phyloP scores from a whole-genome alignment of 78 protist species.

The Anaeramoeba ignava region DNA sequence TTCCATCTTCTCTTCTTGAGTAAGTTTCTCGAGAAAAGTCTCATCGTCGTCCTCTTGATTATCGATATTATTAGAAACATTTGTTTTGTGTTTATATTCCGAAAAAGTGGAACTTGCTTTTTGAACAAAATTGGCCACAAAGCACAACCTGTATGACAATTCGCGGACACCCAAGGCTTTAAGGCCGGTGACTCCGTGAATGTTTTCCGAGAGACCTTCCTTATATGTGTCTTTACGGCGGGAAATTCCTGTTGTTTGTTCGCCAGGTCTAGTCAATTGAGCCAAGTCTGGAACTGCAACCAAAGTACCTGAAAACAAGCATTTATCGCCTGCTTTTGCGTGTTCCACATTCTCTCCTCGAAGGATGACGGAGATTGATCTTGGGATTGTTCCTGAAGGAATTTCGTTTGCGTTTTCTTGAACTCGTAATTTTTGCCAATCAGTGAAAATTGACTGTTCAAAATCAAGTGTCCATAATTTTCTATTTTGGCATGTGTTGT shows the following conservation, averaged over 20 bases:
- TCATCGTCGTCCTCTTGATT: too few relatives aligned
- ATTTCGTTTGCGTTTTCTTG: conserved; percentile 56
- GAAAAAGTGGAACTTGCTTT: too few relatives aligned
- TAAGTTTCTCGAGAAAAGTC: too few relatives aligned
- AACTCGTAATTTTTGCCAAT: conserved; percentile 83
- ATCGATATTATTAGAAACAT: too few relatives aligned
- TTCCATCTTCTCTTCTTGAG: conserved; percentile 37
- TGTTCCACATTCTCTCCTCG: conserved; percentile 78
- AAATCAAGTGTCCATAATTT: conserved; percentile 44
- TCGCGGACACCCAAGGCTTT: conserved; percentile 84
- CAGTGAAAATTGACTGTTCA: conserved; percentile 60
- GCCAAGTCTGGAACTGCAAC: conserved; percentile 93
- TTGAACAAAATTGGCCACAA: conserved; percentile 55
- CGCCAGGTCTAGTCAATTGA: conserved; percentile 22
- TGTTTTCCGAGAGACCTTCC: conserved; percentile 78
- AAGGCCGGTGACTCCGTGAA: conserved; percentile 25
- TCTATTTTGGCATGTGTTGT: conserved; percentile 47
- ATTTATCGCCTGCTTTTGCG: conserved; percentile 92
- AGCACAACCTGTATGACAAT: conserved; percentile 66
- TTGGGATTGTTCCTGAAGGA: too few relatives aligned
- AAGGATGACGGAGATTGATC: conserved; percentile 52
- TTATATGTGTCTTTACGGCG: neutral
- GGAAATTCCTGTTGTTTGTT: neutral
- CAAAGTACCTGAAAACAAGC: conserved; percentile 71
- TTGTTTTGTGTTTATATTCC: too few relatives aligned